Evolutionary conservation across 2,329 filamentous ascomycete genomes (phyloP).

Genomic region (Penicillium sp.): DNA sequence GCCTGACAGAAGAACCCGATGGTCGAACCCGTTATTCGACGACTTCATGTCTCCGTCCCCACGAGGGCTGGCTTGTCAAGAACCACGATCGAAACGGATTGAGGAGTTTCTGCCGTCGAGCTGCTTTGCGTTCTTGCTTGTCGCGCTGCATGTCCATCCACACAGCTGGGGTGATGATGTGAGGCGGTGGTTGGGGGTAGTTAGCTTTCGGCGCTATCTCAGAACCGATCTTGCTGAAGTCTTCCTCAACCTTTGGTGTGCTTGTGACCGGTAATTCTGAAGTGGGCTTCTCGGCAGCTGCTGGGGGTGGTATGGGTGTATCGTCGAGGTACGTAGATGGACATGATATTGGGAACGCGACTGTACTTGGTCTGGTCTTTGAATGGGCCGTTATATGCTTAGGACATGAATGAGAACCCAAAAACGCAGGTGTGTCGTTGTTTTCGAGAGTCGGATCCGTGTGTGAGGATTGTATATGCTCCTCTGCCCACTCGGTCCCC

Average conservation of each 20-base stretch:
- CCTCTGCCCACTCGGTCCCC: neutral
- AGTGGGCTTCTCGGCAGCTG: neutral
- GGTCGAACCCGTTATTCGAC: neutral
- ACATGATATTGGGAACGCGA: neutral
- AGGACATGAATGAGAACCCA: neutral
- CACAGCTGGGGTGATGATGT: conserved; percentile 3
- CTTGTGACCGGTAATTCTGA: neutral
- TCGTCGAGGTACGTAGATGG: neutral
- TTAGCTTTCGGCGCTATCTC: neutral
- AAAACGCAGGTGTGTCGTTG: neutral
- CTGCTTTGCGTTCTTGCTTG: neutral
- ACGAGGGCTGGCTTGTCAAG: neutral
- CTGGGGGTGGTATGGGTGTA: neutral
- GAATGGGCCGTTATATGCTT: neutral
- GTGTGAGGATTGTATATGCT: neutral
- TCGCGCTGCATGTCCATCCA: conserved; percentile 4
- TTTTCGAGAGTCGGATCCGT: neutral
- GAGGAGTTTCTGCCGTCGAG: neutral
- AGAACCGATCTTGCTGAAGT: neutral
- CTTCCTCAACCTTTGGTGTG: neutral
- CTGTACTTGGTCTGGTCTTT: neutral
- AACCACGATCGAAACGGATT: conserved; percentile 4
- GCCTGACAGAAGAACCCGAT: neutral
- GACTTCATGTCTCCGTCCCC: conserved; percentile 1
- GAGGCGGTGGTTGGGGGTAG: conserved; percentile 1